A percentile compares a stretch with the other conserved stretches of the same genome.
Evolutionary conservation across 768 basidiomycete genomes (phyloP).

Genomic region (Lactifluus echinatus): DNA sequence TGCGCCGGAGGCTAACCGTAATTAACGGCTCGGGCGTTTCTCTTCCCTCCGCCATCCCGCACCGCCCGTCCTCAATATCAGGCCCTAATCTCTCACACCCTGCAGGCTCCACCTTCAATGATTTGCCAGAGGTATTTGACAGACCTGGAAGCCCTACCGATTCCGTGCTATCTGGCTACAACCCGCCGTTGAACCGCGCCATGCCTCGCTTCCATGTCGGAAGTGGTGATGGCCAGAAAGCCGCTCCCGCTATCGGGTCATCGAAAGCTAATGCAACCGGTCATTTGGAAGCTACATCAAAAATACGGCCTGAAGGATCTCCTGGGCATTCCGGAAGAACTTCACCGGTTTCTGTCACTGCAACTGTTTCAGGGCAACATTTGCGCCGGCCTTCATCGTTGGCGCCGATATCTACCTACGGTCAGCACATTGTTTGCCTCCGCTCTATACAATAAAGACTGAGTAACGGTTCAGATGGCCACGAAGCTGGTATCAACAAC

Average conservation of each 20-base stretch:
- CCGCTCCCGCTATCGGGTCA: conserved; percentile 83
- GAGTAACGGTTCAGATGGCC: conserved; percentile 51
- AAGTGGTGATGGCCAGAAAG: conserved; percentile 71
- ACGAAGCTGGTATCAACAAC: conserved; percentile 83
- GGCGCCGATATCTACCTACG: conserved; percentile 62
- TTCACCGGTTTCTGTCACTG: conserved; percentile 61
- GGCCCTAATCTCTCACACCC: conserved; percentile 23
- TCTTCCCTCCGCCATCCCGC: conserved; percentile 36
- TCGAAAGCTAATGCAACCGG: conserved; percentile 79
- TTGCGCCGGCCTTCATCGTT: conserved; percentile 44
- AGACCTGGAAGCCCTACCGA: conserved; percentile 77
- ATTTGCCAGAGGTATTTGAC: conserved; percentile 33
- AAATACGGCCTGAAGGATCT: conserved; percentile 55
- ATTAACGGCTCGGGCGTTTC: conserved; percentile 69
- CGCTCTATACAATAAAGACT: background rate
- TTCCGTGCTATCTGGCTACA: conserved; percentile 64
- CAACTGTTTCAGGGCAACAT: conserved; percentile 42
- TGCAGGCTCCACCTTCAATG: conserved; percentile 21
- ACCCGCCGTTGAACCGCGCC: conserved; percentile 51
- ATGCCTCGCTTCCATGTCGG: conserved; percentile 61
- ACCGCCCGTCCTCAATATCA: conserved; percentile 25
- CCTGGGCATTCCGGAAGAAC: conserved; percentile 69
- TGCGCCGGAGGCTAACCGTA: conserved; percentile 64
- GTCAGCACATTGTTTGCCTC: conserved; percentile 32
- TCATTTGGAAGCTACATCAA: conserved; percentile 66